phyloP scores from a whole-genome alignment of 2,329 filamentous ascomycete genomes.

The Fusarium graminum region DNA sequence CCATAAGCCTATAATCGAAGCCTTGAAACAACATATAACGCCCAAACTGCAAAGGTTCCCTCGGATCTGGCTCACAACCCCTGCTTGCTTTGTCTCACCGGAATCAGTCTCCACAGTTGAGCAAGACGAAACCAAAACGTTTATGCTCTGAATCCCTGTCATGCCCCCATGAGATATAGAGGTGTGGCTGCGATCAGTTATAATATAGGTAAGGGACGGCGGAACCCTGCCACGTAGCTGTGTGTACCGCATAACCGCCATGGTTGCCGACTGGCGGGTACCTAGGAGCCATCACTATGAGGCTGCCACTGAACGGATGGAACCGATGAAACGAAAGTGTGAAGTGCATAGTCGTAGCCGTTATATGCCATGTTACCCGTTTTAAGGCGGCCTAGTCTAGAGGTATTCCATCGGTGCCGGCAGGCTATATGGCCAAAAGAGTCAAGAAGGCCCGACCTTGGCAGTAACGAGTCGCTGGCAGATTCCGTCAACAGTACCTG shows the following conservation, averaged over 20 bases:
- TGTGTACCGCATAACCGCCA: slow-evolving; percentile 29
- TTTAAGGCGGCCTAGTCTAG: slow-evolving; percentile 21
- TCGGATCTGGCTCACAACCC: slow-evolving; percentile 37
- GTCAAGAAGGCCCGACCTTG: slow-evolving; percentile 35
- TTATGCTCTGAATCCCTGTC: slow-evolving; percentile 39
- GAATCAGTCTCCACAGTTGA: slow-evolving; percentile 41
- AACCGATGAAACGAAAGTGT: slow-evolving; percentile 35
- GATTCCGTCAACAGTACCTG: slow-evolving; percentile 11
- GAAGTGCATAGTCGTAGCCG: slow-evolving; percentile 1
- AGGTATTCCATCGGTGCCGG: slow-evolving; percentile 9
- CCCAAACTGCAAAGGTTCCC: slow-evolving; percentile 37
- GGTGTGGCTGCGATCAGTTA: slow-evolving; percentile 27
- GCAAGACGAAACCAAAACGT: slow-evolving; percentile 40
- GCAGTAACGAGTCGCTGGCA: slow-evolving; percentile 10
- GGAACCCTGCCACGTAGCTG: slow-evolving; percentile 42
- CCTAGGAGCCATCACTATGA: slow-evolving; percentile 17
- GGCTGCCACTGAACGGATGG: slow-evolving; percentile 33
- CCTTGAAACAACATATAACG: slow-evolving; percentile 37
- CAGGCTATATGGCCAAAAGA: slow-evolving; percentile 27
- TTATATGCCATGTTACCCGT: slow-evolving; percentile 24
- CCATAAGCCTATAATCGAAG: slow-evolving; percentile 37
- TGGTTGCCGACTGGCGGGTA: slow-evolving; percentile 39
- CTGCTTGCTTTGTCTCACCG: slow-evolving; percentile 42
- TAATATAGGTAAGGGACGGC: slow-evolving; percentile 39
- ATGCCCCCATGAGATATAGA: slow-evolving; percentile 32